Base-by-base conservation (phyloP, 1,284 basidiomycete species). In the Tausonia pullulans region DNA sequence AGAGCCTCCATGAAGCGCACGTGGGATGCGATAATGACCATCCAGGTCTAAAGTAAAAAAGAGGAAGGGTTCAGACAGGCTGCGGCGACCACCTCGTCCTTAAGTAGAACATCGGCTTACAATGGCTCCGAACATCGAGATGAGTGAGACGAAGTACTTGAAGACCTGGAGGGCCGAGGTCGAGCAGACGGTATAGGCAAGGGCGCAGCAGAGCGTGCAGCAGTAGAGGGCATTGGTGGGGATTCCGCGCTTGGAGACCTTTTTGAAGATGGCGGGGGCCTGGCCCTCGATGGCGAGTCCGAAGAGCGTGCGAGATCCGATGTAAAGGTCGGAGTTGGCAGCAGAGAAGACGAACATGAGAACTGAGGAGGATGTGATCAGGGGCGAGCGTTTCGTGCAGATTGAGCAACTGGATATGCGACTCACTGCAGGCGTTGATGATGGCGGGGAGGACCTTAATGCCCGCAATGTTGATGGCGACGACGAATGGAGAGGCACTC, bases 401-500 rank as follows among this genome's bases (percentile, higher is more conserved):
- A 76, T 67, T 43, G 74, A 67, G 67, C 73, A 68, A 54, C 69
- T 67, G 45, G 60, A 61, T 27, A 60, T 57, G 44, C 13, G 10
- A 67, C 53, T 48, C 48, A 58, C 68, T 59, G 49, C 69, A 75
- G 43, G 78, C 79, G 69, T 81, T 82, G 72, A 79, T 75, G 61
- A 80, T 72, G 62, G 74, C 72, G 4, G 76, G 76, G 5, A 81
- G 71, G 27, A 72, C 75, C 52, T 74, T 64, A 49, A 69, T 63
- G 13, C 58, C 45, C 0, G 58, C 39, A 10, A 57, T 40, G 40
- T 69, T 58, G 67, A 78, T 78, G 16, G 78, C 82, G 13, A 90
- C 85, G 58, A 89, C 85, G 73, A 90, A 90, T 0, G 88, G 87
- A 58, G 85, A 88, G 4, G 87, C 87, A 13, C 84, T 82, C 11